Evolutionary conservation across 495 filamentous ascomycete species (phyloP), one percentile per base, ranked within the genome.

Genomic region (Lasiosphaeria ovina): DNA sequence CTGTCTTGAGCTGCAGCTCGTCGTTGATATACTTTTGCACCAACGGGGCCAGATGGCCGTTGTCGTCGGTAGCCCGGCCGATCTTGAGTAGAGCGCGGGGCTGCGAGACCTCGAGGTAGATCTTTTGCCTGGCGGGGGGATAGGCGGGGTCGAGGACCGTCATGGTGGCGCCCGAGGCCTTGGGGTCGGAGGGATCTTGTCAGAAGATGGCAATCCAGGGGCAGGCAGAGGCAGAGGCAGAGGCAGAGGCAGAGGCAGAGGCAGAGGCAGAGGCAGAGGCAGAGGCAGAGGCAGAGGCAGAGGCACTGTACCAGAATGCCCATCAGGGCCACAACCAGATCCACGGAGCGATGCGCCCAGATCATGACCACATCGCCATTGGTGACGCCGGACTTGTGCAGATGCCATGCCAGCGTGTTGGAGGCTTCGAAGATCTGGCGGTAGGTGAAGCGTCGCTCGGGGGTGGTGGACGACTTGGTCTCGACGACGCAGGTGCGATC

Each of bases 321-420:
- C 82, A 87, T 86, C 7, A 88, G 74, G 5, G 79, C 80, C 12
- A 88, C 78, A 6, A 91, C 86, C 16, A 93, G 72, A 61, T 92
- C 90, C 6, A 92, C 89, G 11, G 84, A 83, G 4, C 93, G 84
- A 71, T 97, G 83, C 35, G 91, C 90, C 72, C 88, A 98, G 54
- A 93, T 87, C 92, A 97, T 97, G 57, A 96, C 89, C 32, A 97
- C 92, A 54, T 98, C 93, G 11, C 91, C 93, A 57, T 85, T 79
- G 44, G 87, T 79, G 55, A 92, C 78, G 33, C 93, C 93, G 57
- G 83, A 79, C 35, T 85, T 75, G 47, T 91, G 81, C 34, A 97
- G 77, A 66, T 94, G 81, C 73, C 93, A 89, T 8, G 89, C 88
- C 4, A 98, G 76, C 10, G 85, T 80, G 67, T 96, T 95, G 10